Percentiles rank a stretch among this genome's conserved stretches.
Evolutionary conservation across 495 filamentous ascomycete species (phyloP).

Genomic region (Pyrenopolyporus hunteri): DNA sequence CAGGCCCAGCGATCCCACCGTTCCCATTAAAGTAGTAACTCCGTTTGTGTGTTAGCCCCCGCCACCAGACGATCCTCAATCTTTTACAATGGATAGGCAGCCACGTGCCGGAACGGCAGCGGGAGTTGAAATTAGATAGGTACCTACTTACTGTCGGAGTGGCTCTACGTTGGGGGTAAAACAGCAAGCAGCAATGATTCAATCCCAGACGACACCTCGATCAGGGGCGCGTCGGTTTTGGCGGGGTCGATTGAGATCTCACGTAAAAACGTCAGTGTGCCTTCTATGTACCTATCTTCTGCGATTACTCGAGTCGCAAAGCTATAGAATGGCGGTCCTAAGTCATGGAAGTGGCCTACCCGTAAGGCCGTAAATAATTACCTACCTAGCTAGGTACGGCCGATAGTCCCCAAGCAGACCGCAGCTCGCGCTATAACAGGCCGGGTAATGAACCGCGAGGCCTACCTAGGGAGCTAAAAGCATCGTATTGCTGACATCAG

Average conservation of each 20-base stretch:
- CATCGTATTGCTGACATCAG: conserved; percentile 1
- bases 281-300: too few relatives aligned
- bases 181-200: too few relatives aligned
- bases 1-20: conserved; percentile 6
- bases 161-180: too few relatives aligned
- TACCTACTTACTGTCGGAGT: background rate
- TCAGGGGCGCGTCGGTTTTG: too few relatives aligned
- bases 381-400: too few relatives aligned
- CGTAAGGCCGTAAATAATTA: too few relatives aligned
- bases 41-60: background rate
- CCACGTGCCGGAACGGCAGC: too few relatives aligned
- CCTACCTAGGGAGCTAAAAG: background rate
- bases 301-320: too few relatives aligned
- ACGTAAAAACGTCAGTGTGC: background rate
- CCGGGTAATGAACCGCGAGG: background rate
- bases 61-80: background rate
- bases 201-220: too few relatives aligned
- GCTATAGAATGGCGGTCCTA: too few relatives aligned
- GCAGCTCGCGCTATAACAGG: background rate
- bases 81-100: background rate
- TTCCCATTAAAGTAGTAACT: background rate
- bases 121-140: background rate
- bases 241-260: conserved; percentile 6
- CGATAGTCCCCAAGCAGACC: too few relatives aligned
- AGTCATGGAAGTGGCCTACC: too few relatives aligned